phyloP scores from a whole-genome alignment of 192 early-diverging fungal genomes.

The Coemansia sp. region DNA sequence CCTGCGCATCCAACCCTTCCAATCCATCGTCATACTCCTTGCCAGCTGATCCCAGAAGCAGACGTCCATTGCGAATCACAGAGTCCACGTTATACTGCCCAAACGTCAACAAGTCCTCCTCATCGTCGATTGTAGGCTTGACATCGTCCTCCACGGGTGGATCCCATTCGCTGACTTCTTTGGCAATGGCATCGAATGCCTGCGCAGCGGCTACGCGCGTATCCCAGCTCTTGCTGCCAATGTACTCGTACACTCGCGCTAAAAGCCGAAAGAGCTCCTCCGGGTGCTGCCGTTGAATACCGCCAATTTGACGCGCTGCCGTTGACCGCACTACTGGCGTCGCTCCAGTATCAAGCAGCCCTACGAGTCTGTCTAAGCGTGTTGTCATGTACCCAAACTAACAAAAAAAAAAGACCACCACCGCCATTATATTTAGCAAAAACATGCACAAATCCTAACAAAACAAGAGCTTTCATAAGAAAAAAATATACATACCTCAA shows the following conservation, averaged over 20 bases:
- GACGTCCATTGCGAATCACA: conserved; percentile 76
- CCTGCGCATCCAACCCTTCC: conserved; percentile 75
- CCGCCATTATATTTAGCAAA: not conserved
- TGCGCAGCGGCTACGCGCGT: conserved; percentile 93
- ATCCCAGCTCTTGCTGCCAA: conserved; percentile 92
- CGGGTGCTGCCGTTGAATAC: conserved; percentile 92
- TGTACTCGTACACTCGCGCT: conserved; percentile 61
- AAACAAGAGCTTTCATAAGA: not conserved
- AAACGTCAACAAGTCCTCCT: conserved; percentile 71
- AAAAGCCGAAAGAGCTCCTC: conserved; percentile 89
- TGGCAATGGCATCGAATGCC: conserved; percentile 89
- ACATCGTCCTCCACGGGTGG: conserved; percentile 41
- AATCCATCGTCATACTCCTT: conserved; percentile 88
- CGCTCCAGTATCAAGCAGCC: conserved; percentile 92
- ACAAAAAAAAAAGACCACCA: too few species aligned
- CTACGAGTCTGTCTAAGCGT: conserved; percentile 92
- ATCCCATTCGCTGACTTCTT: conserved; percentile 88
- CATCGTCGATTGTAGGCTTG: conserved; percentile 16
- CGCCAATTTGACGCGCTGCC: conserved; percentile 94
- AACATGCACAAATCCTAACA: not conserved
- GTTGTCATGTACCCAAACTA: conserved; percentile 29
- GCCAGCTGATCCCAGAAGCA: conserved; percentile 85
- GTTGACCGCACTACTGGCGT: conserved; percentile 83
- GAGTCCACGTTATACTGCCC: conserved; percentile 79
- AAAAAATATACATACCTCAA: not conserved